Percentiles rank a stretch among this genome's conserved stretches.
These are phyloP conservation scores for Podaxis rugospora DNA, from an alignment of 768 basidiomycete species.

Conservation along the genomic window DNA sequence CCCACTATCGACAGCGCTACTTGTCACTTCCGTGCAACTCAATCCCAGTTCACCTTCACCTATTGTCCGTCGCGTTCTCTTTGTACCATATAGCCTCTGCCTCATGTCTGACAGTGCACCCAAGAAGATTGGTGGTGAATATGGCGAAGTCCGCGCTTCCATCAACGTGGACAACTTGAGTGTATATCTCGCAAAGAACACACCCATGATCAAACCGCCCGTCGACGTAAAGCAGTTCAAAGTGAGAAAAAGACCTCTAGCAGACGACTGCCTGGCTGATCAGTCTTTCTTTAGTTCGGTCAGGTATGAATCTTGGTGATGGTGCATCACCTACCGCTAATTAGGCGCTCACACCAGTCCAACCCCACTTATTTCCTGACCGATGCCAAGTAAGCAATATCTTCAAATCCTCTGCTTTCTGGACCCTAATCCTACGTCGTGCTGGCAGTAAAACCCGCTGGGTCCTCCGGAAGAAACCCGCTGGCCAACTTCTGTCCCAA, in stretches of 20 bases:
- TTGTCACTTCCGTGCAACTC: not conserved
- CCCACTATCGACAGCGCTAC: not conserved
- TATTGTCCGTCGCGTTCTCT: not conserved
- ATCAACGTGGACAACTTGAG: conserved; percentile 66
- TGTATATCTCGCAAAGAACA: conserved; percentile 54
- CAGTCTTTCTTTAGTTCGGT: conserved; percentile 55
- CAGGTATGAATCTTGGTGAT: conserved; percentile 49
- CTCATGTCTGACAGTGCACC: conserved; percentile 16
- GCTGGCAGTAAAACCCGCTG: conserved; percentile 48
- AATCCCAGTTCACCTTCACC: not conserved
- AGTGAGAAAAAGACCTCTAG: conserved; percentile 35
- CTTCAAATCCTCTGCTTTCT: not conserved
- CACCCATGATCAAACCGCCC: conserved; percentile 54
- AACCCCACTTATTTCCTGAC: conserved; percentile 96
- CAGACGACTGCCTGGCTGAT: not conserved
- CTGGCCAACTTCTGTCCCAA: conserved; percentile 77
- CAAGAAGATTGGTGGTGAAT: conserved; percentile 66
- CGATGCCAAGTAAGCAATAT: conserved; percentile 55
- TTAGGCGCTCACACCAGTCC: conserved; percentile 43
- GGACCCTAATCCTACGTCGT: not conserved
- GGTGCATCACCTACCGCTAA: not conserved
- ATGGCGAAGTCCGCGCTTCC: conserved; percentile 65
- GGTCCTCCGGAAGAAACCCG: conserved; percentile 92
- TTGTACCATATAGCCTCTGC: conserved; percentile 17
- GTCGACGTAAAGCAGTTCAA: conserved; percentile 91